A percentile compares a stretch with the other conserved stretches of the same genome.
Evolutionary conservation across 2,329 filamentous ascomycete genomes (phyloP).

Genomic region (Cytospora piceicola): DNA sequence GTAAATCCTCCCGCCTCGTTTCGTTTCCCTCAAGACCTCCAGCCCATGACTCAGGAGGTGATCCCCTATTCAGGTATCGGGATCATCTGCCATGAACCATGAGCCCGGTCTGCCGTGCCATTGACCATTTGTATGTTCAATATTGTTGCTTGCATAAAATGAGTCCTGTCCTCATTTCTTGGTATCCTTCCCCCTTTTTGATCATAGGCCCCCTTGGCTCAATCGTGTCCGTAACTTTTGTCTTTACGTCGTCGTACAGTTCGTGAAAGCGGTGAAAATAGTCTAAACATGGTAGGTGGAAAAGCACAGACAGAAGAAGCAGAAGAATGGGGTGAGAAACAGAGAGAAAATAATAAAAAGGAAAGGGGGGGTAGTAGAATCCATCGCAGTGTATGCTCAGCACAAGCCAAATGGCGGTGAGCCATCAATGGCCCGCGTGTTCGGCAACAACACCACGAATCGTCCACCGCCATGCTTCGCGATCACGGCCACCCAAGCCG

Average conservation of each 20-base stretch:
- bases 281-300: conserved; percentile 25
- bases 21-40: conserved; percentile 11
- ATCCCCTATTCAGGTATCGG: conserved; percentile 20
- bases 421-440: conserved; percentile 34
- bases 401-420: conserved; percentile 42
- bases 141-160: not conserved
- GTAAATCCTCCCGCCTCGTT: conserved; percentile 9
- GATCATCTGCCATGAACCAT: conserved; percentile 12
- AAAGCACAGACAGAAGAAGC: conserved; percentile 23
- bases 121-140: conserved; percentile 19
- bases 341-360: conserved; percentile 7
- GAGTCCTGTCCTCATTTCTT: not conserved
- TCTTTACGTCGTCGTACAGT: conserved; percentile 31
- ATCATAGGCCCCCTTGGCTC: conserved; percentile 22
- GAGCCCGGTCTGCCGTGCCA: conserved; percentile 10
- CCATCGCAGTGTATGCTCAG: conserved; percentile 10
- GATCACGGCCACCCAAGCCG: conserved; percentile 57
- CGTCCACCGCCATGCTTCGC: conserved; percentile 76
- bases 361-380: conserved; percentile 7
- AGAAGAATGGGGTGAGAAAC: conserved; percentile 9
- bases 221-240: conserved; percentile 28
- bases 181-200: conserved; percentile 16
- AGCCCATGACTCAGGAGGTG: conserved; percentile 18
- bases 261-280: conserved; percentile 28
- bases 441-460: conserved; percentile 61